These are phyloP conservation scores for Monilinia aucupariae DNA, from an alignment of 2,329 filamentous ascomycete species.

Conservation along the genomic window DNA sequence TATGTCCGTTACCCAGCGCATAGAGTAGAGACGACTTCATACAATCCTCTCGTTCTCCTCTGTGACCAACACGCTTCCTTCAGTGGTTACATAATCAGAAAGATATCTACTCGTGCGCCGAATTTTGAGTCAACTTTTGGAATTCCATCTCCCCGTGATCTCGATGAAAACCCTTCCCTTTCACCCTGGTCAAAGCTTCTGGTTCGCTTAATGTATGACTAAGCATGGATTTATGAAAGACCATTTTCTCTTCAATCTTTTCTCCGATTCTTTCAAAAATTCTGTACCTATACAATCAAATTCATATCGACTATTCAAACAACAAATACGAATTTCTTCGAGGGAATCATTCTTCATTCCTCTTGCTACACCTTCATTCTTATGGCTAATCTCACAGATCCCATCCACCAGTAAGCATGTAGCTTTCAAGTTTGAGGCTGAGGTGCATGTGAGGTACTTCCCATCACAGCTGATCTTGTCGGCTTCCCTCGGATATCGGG, in stretches of 20 bases:
- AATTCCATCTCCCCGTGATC: too few species aligned
- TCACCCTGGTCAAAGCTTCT: background rate
- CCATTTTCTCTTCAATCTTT: background rate
- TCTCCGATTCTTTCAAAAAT: background rate
- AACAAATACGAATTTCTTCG: background rate
- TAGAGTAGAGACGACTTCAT: too few species aligned
- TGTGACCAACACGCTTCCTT: too few species aligned
- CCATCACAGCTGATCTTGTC: conserved; percentile 5
- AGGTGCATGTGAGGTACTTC: too few species aligned
- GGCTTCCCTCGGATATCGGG: conserved; percentile 7
- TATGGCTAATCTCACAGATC: background rate
- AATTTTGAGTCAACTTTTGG: too few species aligned
- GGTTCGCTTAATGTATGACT: conserved; percentile 4
- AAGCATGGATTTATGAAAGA: background rate
- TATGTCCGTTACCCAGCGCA: too few species aligned
- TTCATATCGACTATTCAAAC: background rate
- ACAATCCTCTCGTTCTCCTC: too few species aligned
- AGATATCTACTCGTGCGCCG: too few species aligned
- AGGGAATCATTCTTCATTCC: background rate
- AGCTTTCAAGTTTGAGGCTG: too few species aligned
- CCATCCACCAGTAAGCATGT: conserved; percentile 1
- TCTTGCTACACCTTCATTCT: conserved; percentile 6
- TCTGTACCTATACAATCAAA: background rate
- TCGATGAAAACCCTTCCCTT: too few species aligned
- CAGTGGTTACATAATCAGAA: too few species aligned